Conservation (phyloP, 768 basidiomycete species). For the Rhizopogon salebrosus region DNA sequence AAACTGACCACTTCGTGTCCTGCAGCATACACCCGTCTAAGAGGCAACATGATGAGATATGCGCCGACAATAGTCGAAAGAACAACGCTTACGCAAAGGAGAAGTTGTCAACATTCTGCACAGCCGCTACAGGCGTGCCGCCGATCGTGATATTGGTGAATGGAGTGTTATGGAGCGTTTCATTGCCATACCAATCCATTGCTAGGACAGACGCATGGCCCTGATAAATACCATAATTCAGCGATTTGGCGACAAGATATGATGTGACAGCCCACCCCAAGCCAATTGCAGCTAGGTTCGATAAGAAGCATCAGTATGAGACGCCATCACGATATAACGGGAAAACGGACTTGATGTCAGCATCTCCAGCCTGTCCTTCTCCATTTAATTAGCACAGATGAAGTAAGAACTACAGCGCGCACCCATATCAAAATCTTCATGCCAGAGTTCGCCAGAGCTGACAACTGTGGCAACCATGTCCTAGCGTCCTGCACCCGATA, state of each 20-base stretch:
- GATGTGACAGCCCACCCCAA: constrained; percentile 28
- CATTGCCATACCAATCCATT: constrained; percentile 44
- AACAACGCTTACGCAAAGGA: constrained; percentile 52
- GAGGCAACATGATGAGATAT: neutral
- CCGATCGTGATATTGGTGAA: constrained; percentile 53
- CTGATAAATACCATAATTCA: constrained; percentile 14
- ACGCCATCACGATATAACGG: too few relatives aligned
- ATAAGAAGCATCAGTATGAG: constrained; percentile 2
- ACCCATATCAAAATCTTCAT: constrained; percentile 39
- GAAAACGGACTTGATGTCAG: constrained; percentile 20
- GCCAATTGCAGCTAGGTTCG: constrained; percentile 14
- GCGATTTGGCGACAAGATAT: neutral
- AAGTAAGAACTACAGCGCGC: neutral
- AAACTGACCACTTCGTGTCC: constrained; percentile 60
- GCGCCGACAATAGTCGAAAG: neutral
- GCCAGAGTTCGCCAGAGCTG: constrained; percentile 29
- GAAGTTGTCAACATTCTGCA: constrained; percentile 63
- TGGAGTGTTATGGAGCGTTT: constrained; percentile 33
- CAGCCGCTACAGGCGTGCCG: constrained; percentile 47
- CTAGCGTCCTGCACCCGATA: constrained; percentile 25
- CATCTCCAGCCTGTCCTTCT: constrained; percentile 19
- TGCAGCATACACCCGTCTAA: constrained; percentile 48
- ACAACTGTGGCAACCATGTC: constrained; percentile 32
- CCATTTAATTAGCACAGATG: neutral
- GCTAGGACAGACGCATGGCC: constrained; percentile 32